A percentile compares a stretch with the other conserved stretches of the same genome.
These are phyloP conservation scores for Trapa bicornis DNA, from an alignment of 345 rosid genomes.

Conservation along the genomic window DNA sequence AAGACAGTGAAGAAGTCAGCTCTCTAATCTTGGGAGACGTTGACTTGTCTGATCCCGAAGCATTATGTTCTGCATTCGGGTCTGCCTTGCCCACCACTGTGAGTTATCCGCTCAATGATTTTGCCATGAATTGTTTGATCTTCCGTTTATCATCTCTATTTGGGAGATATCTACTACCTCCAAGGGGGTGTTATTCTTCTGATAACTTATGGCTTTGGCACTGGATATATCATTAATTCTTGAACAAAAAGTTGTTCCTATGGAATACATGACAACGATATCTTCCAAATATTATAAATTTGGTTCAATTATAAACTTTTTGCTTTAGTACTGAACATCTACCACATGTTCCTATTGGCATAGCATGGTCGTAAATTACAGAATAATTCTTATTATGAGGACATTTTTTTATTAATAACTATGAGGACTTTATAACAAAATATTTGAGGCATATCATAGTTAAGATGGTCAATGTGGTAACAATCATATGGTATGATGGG, in stretches of 20 bases:
- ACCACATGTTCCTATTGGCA: too few species aligned
- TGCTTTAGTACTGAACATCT: too few species aligned
- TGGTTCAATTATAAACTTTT: too few species aligned
- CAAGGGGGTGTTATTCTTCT: background rate
- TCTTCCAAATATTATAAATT: too few species aligned
- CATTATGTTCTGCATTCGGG: slow-evolving; percentile 53
- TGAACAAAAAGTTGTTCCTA: background rate
- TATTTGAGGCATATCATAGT: background rate
- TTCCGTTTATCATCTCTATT: background rate
- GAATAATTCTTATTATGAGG: too few species aligned
- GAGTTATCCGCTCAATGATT: slow-evolving; percentile 20
- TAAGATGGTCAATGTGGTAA: background rate
- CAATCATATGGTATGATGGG: background rate
- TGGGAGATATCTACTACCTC: background rate
- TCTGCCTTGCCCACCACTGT: slow-evolving; percentile 76
- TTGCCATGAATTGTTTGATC: background rate
- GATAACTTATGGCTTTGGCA: background rate
- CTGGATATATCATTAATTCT: background rate
- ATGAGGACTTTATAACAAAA: background rate
- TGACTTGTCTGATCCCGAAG: slow-evolving; percentile 67
- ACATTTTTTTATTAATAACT: too few species aligned
- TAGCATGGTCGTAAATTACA: too few species aligned
- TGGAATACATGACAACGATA: background rate
- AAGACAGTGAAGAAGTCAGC: slow-evolving; percentile 62
- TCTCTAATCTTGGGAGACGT: slow-evolving; percentile 44